Conservation (phyloP, 306 rosid species). For the Mimosa bimucronata region DNA sequence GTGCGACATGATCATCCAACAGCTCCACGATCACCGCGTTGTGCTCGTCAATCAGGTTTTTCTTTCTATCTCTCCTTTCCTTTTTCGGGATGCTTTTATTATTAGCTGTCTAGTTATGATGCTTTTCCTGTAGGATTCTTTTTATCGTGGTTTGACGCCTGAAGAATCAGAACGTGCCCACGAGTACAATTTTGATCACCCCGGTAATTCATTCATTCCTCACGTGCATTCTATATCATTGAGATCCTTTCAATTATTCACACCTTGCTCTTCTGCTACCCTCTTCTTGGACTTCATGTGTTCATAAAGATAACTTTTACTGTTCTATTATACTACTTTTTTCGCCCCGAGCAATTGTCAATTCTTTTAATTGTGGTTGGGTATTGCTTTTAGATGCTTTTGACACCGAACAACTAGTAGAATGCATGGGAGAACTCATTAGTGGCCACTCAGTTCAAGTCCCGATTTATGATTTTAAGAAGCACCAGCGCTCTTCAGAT, state of each 20-base stretch:
- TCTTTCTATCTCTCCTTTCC: background rate
- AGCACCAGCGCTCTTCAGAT: slow-evolving; percentile 77
- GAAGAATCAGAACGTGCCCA: slow-evolving; percentile 75
- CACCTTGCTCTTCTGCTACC: background rate
- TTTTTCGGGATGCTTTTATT: background rate
- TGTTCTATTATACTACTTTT: background rate
- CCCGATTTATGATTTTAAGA: slow-evolving; percentile 92
- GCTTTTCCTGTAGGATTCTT: slow-evolving; percentile 64
- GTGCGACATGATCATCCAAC: slow-evolving; percentile 98
- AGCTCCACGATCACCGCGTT: slow-evolving; percentile 96
- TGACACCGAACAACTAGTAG: slow-evolving; percentile 88
- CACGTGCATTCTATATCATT: background rate
- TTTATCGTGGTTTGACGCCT: slow-evolving; percentile 93
- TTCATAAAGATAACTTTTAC: background rate
- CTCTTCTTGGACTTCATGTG: slow-evolving; percentile 1
- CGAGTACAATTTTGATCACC: slow-evolving; percentile 97
- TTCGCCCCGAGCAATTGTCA: background rate
- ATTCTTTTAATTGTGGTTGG: background rate
- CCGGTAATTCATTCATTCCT: slow-evolving; percentile 51
- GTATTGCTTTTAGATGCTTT: slow-evolving; percentile 67
- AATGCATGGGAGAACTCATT: slow-evolving; percentile 70
- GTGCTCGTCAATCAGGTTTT: slow-evolving; percentile 91
- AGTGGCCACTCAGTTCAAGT: slow-evolving; percentile 76
- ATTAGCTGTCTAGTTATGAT: background rate
- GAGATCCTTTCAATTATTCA: background rate